Conservation (phyloP, 1,284 basidiomycete genomes). For the Laetiporus sulphureus region DNA sequence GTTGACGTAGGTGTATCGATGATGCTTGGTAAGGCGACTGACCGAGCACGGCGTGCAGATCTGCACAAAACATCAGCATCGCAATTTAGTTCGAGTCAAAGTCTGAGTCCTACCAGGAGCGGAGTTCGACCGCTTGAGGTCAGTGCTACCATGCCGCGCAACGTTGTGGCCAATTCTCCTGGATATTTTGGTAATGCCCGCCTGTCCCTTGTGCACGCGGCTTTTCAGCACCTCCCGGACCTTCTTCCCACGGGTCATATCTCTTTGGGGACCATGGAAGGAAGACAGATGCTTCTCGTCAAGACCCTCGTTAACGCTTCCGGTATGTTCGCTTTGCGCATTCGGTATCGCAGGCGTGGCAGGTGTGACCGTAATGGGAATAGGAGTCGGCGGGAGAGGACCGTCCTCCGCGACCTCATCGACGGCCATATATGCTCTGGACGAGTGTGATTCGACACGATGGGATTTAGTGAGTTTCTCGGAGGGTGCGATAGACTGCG, state of each 20-base stretch:
- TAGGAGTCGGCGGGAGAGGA: constrained; percentile 4
- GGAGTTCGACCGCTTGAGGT: constrained; percentile 51
- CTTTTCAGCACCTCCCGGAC: constrained; percentile 68
- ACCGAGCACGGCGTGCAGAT: constrained; percentile 57
- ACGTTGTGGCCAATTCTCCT: constrained; percentile 70
- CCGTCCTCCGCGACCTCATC: constrained; percentile 12
- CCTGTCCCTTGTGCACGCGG: constrained; percentile 65
- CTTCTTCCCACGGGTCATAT: constrained; percentile 45
- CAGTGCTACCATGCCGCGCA: constrained; percentile 38
- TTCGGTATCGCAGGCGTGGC: constrained; percentile 31
- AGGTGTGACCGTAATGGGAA: constrained; percentile 40
- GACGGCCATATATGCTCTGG: constrained; percentile 9
- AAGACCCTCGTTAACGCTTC: constrained; percentile 8
- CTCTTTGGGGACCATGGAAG: constrained; percentile 19
- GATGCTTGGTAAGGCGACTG: constrained; percentile 74
- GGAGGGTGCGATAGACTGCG: constrained; percentile 13
- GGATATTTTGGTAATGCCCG: constrained; percentile 67
- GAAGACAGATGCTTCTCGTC: constrained; percentile 21
- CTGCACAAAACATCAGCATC: constrained; percentile 28
- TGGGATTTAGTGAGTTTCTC: constrained; percentile 13
- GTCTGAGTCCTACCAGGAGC: constrained; percentile 47
- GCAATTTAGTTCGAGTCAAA: neutral
- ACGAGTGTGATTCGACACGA: constrained; percentile 2
- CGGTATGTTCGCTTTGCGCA: constrained; percentile 3
- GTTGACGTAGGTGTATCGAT: constrained; percentile 77